Evolutionary conservation across 2,329 filamentous ascomycete species (phyloP), one percentile per base, ranked within the genome.

Genomic region (Aspergillus sp.): DNA sequence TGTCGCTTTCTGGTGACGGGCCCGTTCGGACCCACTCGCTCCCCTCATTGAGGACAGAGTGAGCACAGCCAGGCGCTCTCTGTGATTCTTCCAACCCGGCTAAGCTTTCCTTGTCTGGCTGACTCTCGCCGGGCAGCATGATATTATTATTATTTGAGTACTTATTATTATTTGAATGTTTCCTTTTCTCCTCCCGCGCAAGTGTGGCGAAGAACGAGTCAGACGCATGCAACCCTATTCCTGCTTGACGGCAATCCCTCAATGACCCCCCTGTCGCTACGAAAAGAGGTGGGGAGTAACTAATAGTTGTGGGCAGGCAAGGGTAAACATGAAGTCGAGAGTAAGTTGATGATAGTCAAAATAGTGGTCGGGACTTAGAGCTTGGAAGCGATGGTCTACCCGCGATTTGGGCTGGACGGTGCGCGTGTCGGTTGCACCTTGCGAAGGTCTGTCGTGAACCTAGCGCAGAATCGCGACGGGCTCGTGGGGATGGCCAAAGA

Each of bases 311-410:
- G 27, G 27, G 27, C 9, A 30, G 2, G 8, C 27, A 33, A 11
- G 15, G 13, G 24, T 20, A 56, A 17, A 39, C 30, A 48, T 62
- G 58, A 65, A 44, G 64, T 66, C 51, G 39, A 65, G 63, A 63
- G 58, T 55, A 63, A 46, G 56, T 59, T 60, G 56, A 61, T 66
- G 61, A 40, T 37, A 37, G 34, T 37, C 34, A 49, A 55, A 42
- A 54, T 56, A 41, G 48, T 62, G 58, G 55, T 61, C 57, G 51
- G 54, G 55, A 56, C 60, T 65, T 65, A 61, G 61, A 66, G 64
- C 64, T 64, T 63, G 60, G 61, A 30, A 30, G 27, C 27, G 27
- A 66, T 73, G 71, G 70, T 71, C 69, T 73, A 72, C 68, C 70
- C 70, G 70, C 67, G 63, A 66, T 61, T 66, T 64, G 65, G 67